These are phyloP conservation scores for Colletotrichum sp. DNA, from an alignment of 2,329 filamentous ascomycete species.

Conservation along the genomic window DNA sequence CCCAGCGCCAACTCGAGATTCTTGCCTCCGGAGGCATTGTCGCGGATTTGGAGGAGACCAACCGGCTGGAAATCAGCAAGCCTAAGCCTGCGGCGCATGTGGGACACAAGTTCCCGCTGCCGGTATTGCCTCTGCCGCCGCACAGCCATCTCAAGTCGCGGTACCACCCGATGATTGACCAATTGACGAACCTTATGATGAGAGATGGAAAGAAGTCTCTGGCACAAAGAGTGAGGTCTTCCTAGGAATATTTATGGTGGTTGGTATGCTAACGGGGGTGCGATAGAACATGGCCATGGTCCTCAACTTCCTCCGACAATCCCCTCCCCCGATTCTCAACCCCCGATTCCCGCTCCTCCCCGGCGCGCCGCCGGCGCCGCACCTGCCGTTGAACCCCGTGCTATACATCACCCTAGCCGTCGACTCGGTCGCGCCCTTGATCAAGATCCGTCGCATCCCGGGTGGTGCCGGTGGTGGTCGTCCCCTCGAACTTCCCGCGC, in stretches of 20 bases:
- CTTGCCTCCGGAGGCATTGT: constrained; percentile 31
- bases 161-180: constrained; percentile 84
- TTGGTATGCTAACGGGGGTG: background rate
- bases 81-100: background rate
- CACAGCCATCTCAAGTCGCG: constrained; percentile 73
- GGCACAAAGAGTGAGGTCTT: constrained; percentile 78
- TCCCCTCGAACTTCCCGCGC: constrained; percentile 81
- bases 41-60: constrained; percentile 19
- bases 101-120: constrained; percentile 74
- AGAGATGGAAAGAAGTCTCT: constrained; percentile 85
- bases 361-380: constrained; percentile 74
- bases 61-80: background rate
- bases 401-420: constrained; percentile 89
- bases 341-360: constrained; percentile 75
- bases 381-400: constrained; percentile 88
- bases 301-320: constrained; percentile 83
- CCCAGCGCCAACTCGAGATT: constrained; percentile 32
- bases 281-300: constrained; percentile 81
- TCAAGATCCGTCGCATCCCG: constrained; percentile 77
- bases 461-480: constrained; percentile 87
- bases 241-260: background rate
- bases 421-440: constrained; percentile 88
- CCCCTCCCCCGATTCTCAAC: constrained; percentile 78
- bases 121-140: constrained; percentile 68
- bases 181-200: constrained; percentile 93